phyloP scores from a whole-genome alignment of 1,284 basidiomycete species.

The Erythrobasidium hasegawianum region DNA sequence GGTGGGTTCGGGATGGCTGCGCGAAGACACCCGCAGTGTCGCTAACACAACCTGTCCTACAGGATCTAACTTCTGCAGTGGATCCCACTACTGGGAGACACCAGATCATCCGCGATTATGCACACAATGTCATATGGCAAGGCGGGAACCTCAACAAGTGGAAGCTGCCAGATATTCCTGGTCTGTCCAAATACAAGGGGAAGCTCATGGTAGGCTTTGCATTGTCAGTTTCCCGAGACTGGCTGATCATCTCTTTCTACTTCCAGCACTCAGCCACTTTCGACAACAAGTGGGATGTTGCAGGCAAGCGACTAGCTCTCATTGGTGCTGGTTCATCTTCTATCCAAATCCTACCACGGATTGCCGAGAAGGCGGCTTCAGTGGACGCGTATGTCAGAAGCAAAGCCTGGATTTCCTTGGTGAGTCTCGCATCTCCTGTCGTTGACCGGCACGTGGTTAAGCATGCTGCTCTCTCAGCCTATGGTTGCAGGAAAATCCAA shows the following conservation, averaged over 20 bases:
- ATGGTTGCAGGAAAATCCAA: slow-evolving; percentile 12
- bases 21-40: no score
- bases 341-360: slow-evolving; percentile 54
- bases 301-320: slow-evolving; percentile 59
- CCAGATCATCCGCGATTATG: slow-evolving; percentile 20
- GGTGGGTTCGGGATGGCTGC: slow-evolving; percentile 43
- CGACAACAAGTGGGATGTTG: slow-evolving; percentile 57
- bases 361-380: slow-evolving; percentile 40
- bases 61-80: slow-evolving; percentile 14
- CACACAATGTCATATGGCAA: slow-evolving; percentile 32
- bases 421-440: slow-evolving; percentile 2
- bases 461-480: slow-evolving; percentile 1
- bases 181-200: slow-evolving; percentile 56
- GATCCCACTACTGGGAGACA: slow-evolving; percentile 50
- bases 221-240: not conserved
- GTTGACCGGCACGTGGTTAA: not conserved
- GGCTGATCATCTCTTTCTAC: no score
- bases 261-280: slow-evolving; percentile 57
- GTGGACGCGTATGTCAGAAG: slow-evolving; percentile 43
- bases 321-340: slow-evolving; percentile 60
- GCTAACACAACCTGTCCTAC: not conserved
- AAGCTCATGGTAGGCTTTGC: slow-evolving; percentile 48
- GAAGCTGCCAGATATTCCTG: slow-evolving; percentile 51
- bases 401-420: slow-evolving; percentile 50
- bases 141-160: slow-evolving; percentile 30